Conservation (phyloP, 164 flowering plant species). For the Chimonanthus salicifolius region DNA sequence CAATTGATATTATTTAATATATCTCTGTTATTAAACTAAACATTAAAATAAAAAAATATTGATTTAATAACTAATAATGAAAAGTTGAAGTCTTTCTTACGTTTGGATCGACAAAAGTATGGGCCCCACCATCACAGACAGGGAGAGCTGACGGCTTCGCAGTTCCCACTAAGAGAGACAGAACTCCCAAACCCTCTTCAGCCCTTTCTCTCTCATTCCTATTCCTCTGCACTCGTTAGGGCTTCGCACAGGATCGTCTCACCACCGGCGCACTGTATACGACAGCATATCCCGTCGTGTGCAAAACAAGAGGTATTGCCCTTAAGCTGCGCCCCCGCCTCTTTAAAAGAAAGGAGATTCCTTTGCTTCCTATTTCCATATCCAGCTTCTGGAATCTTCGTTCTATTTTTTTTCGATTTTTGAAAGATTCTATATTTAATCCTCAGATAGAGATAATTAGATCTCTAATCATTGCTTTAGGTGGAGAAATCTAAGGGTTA, state of each 20-base stretch:
- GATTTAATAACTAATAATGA: too few species aligned
- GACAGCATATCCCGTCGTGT: constrained; percentile 2
- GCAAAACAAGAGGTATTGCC: constrained; percentile 32
- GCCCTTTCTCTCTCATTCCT: not conserved
- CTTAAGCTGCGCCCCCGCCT: not conserved
- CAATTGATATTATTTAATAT: too few species aligned
- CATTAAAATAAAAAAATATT: too few species aligned
- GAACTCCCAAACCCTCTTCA: not conserved
- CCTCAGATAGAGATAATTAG: constrained; percentile 8
- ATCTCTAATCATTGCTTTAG: constrained; percentile 8
- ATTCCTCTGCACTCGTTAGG: constrained; percentile 11
- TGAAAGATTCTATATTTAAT: constrained; percentile 7
- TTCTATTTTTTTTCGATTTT: not conserved
- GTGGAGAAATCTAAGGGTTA: constrained; percentile 5
- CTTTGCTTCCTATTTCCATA: not conserved
- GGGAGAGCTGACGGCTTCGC: too few species aligned
- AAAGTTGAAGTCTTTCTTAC: too few species aligned
- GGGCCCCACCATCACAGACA: too few species aligned
- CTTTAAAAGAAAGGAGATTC: constrained; percentile 4
- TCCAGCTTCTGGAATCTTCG: constrained; percentile 7
- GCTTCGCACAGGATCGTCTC: constrained; percentile 6
- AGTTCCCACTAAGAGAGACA: too few species aligned
- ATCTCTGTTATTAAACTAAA: too few species aligned
- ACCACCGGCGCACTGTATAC: constrained; percentile 21
- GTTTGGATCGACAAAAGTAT: too few species aligned